Evolutionary conservation across 331 rosid species (phyloP), one percentile per base, ranked within the genome.

Genomic region (Acacia pycnantha): DNA sequence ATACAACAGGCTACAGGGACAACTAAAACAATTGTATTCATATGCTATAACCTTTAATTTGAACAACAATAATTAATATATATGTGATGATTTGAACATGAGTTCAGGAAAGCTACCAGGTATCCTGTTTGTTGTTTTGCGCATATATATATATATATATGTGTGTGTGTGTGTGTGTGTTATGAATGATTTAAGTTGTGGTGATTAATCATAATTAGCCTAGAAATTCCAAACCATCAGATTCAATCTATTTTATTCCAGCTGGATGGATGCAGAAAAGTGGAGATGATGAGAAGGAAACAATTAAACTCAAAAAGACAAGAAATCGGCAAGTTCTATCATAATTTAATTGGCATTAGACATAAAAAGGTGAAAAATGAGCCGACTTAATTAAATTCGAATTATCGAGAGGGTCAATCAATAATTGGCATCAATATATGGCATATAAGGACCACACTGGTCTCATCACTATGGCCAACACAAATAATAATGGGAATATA

Each of bases 361-460:
- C 41, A 71, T 65, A 22, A 71, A 53, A 83, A 62, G 40, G 53
- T 15, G 35, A 66, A 77, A 79, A 69, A 37, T 56, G 24, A 43
- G 76, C 67, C 53, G 48, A 64, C 82, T 59, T 75, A 53, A 53
- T 59, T 75, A 53, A 53, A 64, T 62, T 21, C 61, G 70, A 75
- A 84, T 74, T 70, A 79, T 67, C 64, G 11, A 19, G 22, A 26
- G 33, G 75, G 74, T 77, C 75, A 66, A 75, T 82, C 77, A 86
- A 76, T 83, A 51, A 79, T 86, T 79, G 77, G 59, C 12, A 64
- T 48, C 73, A 56, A 31, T 76, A 58, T 46, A 47, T 48, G 26
- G 37, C 59, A 77, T 19, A 73, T 14, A 29, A 80, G 85, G 84
- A 77, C 79, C 86, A 78, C 78, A 74, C 47, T 78, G 84, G 70